Conservation (phyloP, 768 basidiomycete genomes). For the Hygrocybe coccinea region DNA sequence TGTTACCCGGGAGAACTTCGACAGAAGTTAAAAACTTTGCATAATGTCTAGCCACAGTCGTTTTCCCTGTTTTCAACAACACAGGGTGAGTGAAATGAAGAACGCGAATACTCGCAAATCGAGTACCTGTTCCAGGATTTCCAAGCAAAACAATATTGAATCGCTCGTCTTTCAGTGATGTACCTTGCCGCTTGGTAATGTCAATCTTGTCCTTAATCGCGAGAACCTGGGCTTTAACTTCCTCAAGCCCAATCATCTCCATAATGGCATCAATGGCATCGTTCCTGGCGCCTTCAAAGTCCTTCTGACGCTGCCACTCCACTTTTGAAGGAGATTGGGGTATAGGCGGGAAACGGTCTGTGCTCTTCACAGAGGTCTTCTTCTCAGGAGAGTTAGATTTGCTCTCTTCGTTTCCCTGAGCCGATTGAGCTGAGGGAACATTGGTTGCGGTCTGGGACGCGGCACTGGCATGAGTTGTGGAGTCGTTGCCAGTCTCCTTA, state of each 20-base stretch:
- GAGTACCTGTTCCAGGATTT: constrained; percentile 69
- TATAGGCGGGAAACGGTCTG: constrained; percentile 19
- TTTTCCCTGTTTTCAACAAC: constrained; percentile 48
- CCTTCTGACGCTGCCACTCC: constrained; percentile 59
- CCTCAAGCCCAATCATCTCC: constrained; percentile 65
- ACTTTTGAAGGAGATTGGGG: constrained; percentile 38
- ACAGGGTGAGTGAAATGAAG: background rate
- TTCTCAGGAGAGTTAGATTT: background rate
- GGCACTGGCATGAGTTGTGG: constrained; percentile 3
- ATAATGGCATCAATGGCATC: constrained; percentile 59
- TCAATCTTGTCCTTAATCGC: constrained; percentile 57
- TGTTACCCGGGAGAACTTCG: constrained; percentile 45
- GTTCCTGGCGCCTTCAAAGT: constrained; percentile 47
- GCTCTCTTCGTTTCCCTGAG: too few species aligned
- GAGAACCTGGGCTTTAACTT: constrained; percentile 59
- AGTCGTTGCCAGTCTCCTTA: background rate
- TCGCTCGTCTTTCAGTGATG: constrained; percentile 49
- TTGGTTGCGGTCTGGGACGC: background rate
- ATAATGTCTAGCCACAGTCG: constrained; percentile 61
- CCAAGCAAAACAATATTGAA: constrained; percentile 61
- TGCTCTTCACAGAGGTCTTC: background rate
- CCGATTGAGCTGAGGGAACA: too few species aligned
- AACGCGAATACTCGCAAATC: background rate
- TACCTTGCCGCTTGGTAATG: constrained; percentile 46
- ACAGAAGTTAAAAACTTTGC: constrained; percentile 57